Evolutionary conservation across 106 monocot genomes (phyloP), one percentile per base, ranked within the genome.

Genomic region (Allium cepa): DNA sequence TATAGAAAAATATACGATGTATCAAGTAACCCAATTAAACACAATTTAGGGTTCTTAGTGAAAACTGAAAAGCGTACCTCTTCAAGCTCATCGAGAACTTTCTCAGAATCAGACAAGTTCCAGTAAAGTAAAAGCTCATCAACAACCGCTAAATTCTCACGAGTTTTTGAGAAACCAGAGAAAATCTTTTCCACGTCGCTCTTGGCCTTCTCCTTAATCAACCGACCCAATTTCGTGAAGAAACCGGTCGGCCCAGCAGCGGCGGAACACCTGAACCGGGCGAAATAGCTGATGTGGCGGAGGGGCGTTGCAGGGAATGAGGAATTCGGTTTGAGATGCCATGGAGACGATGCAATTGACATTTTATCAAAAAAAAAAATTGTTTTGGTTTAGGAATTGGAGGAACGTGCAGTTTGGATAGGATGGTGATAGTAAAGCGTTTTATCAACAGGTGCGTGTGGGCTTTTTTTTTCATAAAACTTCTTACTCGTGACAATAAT

Each of bases 111-210:
- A 9, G 80, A 74, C 26, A 95, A 87, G 77, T 91, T 95, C 94
- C 94, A 95, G 83, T 88, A 95, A 26, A 91, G 85, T 49, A 95
- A 82, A 27, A 95, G 91, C 85, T 95, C 94, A 56, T 95, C 94
- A 50, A 95, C 75, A 67, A 95, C 94, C 55, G 94, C 90, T 66
- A 95, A 87, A 62, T 78, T 95, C 77, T 91, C 79, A 7, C 91
- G 80, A 57, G 94, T 95, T 61, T 91, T 95, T 12, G 94, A 88
- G 71, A 95, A 95, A 7, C 94, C 94, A 52, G 90, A 91, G 81
- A 95, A 95, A 46, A 95, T 46, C 76, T 83, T 91, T 72, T 95
- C 94, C 68, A 95, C 94, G 78, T 95, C 94, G 74, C 85, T 91
- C 81, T 88, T 91, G 45, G 94, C 91, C 79, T 94, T 95, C 79